phyloP scores from a whole-genome alignment of 352 stramenopile genomes.

The Detonula confervacea region DNA sequence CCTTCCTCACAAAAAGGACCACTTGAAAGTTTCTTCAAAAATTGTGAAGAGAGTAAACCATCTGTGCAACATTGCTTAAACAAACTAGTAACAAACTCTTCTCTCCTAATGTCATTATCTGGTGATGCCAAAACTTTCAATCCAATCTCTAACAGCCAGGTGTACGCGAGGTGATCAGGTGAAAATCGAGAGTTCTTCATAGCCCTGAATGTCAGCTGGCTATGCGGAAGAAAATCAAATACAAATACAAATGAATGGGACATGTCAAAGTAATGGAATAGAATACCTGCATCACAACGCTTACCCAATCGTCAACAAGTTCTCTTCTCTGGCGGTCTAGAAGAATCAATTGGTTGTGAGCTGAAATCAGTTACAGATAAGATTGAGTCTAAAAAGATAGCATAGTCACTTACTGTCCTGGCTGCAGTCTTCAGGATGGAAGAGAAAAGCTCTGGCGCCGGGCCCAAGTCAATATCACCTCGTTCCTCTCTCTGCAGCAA shows the following conservation, averaged over 20 bases:
- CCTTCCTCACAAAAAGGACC: slow-evolving; percentile 41
- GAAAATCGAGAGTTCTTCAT: slow-evolving; percentile 55
- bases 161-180: slow-evolving; percentile 61
- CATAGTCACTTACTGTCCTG: slow-evolving; percentile 15
- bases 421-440: slow-evolving; percentile 57
- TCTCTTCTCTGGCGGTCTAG: slow-evolving; percentile 30
- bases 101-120: slow-evolving; percentile 47
- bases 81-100: slow-evolving; percentile 58
- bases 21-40: slow-evolving; percentile 37
- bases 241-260: not conserved
- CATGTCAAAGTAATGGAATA: not conserved
- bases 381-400: not conserved
- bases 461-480: slow-evolving; percentile 11
- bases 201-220: slow-evolving; percentile 29
- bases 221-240: not conserved
- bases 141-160: slow-evolving; percentile 58
- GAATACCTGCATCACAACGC: not conserved
- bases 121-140: slow-evolving; percentile 57
- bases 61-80: slow-evolving; percentile 66
- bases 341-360: no score
- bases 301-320: slow-evolving; percentile 41
- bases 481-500: slow-evolving; percentile 60
- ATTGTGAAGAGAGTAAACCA: slow-evolving; percentile 62
- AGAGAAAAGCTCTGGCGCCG: slow-evolving; percentile 59
- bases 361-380: not conserved